Conservation (phyloP, 441 rosid species). For the Geranium incanum region DNA sequence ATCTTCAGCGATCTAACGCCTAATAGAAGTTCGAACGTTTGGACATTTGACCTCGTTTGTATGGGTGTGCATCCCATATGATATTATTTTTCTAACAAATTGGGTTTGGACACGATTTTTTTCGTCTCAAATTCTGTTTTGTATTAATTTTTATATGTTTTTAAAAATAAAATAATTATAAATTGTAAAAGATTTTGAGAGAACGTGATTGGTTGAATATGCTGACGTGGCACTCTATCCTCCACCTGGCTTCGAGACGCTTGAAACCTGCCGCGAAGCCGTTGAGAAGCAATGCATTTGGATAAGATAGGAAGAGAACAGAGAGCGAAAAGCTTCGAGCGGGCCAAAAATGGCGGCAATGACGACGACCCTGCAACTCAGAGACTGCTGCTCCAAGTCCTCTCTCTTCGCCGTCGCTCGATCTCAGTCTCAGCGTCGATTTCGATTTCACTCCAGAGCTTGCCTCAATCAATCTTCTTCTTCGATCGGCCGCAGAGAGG, state of each 20-base stretch:
- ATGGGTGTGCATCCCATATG: too few relatives aligned
- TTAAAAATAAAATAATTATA: too few relatives aligned
- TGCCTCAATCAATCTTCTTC: background rate
- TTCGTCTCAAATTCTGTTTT: too few relatives aligned
- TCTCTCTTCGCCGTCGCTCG: background rate
- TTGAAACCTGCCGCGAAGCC: slow-evolving; percentile 4
- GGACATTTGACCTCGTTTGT: too few relatives aligned
- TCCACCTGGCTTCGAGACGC: slow-evolving; percentile 2
- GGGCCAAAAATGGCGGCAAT: background rate
- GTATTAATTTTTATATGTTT: too few relatives aligned
- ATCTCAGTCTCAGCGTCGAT: background rate
- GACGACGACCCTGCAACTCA: background rate
- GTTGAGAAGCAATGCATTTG: background rate
- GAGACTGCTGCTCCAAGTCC: background rate
- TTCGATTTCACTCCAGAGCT: background rate
- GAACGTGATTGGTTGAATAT: background rate
- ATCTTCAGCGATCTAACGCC: too few relatives aligned
- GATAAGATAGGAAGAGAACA: background rate
- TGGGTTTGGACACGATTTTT: too few relatives aligned
- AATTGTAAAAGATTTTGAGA: background rate
- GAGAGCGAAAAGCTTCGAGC: background rate
- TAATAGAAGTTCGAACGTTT: too few relatives aligned
- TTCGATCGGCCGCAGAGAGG: slow-evolving; percentile 3
- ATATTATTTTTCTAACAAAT: too few relatives aligned
- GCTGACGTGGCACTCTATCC: background rate